Conservation (phyloP, 805 yeast species). For the Kazachstania bromeliacearum region DNA sequence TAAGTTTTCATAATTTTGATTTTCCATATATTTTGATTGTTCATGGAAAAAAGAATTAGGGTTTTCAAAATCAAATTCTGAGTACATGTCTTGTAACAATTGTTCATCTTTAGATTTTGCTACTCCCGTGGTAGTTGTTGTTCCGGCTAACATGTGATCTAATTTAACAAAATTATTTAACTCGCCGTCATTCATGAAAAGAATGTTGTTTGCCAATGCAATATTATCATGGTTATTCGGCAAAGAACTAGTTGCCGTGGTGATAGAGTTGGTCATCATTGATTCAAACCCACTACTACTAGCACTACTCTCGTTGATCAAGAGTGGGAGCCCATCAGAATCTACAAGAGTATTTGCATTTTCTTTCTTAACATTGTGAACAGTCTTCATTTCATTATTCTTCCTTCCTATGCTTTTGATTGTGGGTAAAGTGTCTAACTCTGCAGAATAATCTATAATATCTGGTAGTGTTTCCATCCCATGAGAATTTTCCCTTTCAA, state of each 20-base stretch:
- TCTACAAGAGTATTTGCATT: constrained; percentile 1
- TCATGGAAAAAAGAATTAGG: constrained; percentile 14
- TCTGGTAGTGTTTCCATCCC: not conserved
- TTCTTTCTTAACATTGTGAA: not conserved
- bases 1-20: not conserved
- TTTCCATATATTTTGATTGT: constrained; percentile 3
- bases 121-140: not conserved
- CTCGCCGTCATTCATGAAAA: not conserved
- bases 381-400: not conserved
- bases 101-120: constrained; percentile 5
- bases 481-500: too few species aligned
- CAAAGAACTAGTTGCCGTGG: constrained; percentile 13
- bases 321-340: constrained; percentile 5
- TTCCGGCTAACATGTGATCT: not conserved
- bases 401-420: not conserved
- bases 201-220: not conserved
- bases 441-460: not conserved
- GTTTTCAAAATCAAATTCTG: constrained; percentile 22
- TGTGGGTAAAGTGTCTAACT: not conserved
- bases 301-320: constrained; percentile 14
- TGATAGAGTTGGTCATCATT: constrained; percentile 17
- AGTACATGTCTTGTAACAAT: constrained; percentile 14
- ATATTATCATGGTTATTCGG: constrained; percentile 3
- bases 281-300: constrained; percentile 22
- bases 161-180: too few species aligned